Base-by-base conservation (phyloP, 306 rosid genomes). In the Prunus mongolica region DNA sequence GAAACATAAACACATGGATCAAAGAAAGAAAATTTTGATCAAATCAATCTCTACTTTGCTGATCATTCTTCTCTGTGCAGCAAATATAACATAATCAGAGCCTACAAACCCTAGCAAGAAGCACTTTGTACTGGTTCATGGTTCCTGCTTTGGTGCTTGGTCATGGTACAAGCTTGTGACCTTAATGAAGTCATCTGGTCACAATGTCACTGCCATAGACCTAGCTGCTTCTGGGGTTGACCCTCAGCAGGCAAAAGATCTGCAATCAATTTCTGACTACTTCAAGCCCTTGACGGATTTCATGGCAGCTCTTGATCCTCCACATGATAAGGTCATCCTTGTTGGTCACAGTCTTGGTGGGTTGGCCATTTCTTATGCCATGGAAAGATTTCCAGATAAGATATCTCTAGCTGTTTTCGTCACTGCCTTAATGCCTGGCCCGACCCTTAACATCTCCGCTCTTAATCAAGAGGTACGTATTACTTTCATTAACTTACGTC, bases 61-160 rank as follows among this genome's bases (percentile, higher is more conserved):
- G 16, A 11, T 73, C 30, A 3, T 8, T 27, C 45, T 61, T 60
- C 15, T 25, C 7, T 45, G 20, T 49, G 34, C 11, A 16, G 4
- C 13, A 60, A 61, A 46, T 30, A 28, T 45, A 44, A 60, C 12
- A 30, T 27, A 56, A 27, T 20, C 45, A 6, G 30, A 64, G 63
- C 32, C 85, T 24, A 8, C 86, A 28, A 8, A 13, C 8, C 25
- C 51, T 19, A 16, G 22, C 51, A 71, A 72, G 54, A 68, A 76
- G 44, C 85, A 88, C 18, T 80, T 86, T 32, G 83, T 86, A 54
- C 77, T 84, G 4, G 83, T 88, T 13, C 90, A 88, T 25, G 85
- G 92, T 8, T 77, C 88, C 1, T 83, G 92, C 74, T 85, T 78
- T n/a, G 88, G 91, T 2, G 89, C 85, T 27, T 84, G 87, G 89